These are phyloP conservation scores for Talaromyces pinophilus DNA, from an alignment of 2,329 filamentous ascomycete genomes.

Conservation along the genomic window DNA sequence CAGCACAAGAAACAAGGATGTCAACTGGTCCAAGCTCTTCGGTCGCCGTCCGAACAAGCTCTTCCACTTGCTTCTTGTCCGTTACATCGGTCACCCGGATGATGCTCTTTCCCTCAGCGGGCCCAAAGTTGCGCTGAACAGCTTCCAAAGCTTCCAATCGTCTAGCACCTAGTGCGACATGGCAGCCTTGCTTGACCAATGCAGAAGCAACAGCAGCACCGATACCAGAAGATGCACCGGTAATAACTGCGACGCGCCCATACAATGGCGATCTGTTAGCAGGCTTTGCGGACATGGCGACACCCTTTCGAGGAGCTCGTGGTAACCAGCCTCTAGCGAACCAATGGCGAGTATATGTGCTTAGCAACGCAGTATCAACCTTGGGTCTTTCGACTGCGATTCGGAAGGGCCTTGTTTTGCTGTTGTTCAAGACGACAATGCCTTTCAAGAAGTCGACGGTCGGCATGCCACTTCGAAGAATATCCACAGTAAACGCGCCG, in stretches of 20 bases:
- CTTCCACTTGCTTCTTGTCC: constrained; percentile 64
- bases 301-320: constrained; percentile 57
- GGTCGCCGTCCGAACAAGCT: constrained; percentile 61
- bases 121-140: constrained; percentile 62
- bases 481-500: constrained; percentile 74
- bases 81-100: constrained; percentile 73
- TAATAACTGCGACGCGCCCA: constrained; percentile 73
- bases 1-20: constrained; percentile 76
- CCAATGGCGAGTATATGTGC: constrained; percentile 78
- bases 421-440: constrained; percentile 73
- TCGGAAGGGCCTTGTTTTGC: constrained; percentile 62
- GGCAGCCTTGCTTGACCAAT: constrained; percentile 69
- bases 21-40: constrained; percentile 70
- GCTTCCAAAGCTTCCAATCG: constrained; percentile 68
- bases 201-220: constrained; percentile 72
- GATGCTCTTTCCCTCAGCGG: constrained; percentile 65
- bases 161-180: constrained; percentile 71
- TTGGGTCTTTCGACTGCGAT: constrained; percentile 64
- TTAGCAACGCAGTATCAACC: constrained; percentile 69
- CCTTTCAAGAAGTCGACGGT: constrained; percentile 68
- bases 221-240: constrained; percentile 76
- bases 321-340: constrained; percentile 77
- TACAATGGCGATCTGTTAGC: constrained; percentile 61
- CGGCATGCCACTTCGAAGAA: constrained; percentile 79
- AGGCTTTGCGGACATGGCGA: constrained; percentile 47